Evolutionary conservation across 129 eudicot species (phyloP).

Genomic region (Centaurea solstitialis): DNA sequence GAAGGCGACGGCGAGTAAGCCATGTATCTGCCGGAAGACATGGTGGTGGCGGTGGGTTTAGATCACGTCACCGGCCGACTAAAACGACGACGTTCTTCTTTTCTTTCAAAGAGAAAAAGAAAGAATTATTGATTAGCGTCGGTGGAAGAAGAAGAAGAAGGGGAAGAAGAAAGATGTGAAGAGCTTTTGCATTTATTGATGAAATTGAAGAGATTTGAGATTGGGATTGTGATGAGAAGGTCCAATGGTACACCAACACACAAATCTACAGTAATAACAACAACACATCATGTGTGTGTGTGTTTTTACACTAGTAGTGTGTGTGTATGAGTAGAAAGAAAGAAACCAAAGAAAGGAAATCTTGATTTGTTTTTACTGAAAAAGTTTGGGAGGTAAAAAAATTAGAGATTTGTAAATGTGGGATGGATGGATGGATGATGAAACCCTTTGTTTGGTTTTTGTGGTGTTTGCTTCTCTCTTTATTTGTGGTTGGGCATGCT

Average conservation of each 20-base stretch:
- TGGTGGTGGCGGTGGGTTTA: slow-evolving; percentile 3
- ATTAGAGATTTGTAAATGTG: too few species aligned
- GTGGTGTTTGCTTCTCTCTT: background rate
- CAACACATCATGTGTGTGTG: too few species aligned
- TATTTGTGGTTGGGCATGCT: slow-evolving; percentile 44
- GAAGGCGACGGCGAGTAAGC: slow-evolving; percentile 62
- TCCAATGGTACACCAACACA: slow-evolving; percentile 48
- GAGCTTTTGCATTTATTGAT: slow-evolving; percentile 33
- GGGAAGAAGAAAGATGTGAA: slow-evolving; percentile 20
- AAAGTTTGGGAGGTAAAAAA: slow-evolving; percentile 20
- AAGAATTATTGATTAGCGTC: too few species aligned
- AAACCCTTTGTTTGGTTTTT: background rate
- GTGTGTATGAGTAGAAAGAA: background rate
- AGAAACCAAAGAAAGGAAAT: background rate
- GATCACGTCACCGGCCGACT: slow-evolving; percentile 11
- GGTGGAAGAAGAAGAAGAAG: too few species aligned
- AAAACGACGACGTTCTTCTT: background rate
- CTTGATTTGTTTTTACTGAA: slow-evolving; percentile 13
- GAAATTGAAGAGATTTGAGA: background rate
- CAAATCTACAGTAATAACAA: background rate
- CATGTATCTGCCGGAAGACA: slow-evolving; percentile 65
- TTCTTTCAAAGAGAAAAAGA: background rate
- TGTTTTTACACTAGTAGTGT: too few species aligned
- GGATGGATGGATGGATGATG: background rate
- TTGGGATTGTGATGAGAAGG: slow-evolving; percentile 29